A percentile compares a stretch with the other conserved stretches of the same genome.
Evolutionary conservation across 2,329 filamentous ascomycete genomes (phyloP).

Genomic region (Amauroascus verrucosus): DNA sequence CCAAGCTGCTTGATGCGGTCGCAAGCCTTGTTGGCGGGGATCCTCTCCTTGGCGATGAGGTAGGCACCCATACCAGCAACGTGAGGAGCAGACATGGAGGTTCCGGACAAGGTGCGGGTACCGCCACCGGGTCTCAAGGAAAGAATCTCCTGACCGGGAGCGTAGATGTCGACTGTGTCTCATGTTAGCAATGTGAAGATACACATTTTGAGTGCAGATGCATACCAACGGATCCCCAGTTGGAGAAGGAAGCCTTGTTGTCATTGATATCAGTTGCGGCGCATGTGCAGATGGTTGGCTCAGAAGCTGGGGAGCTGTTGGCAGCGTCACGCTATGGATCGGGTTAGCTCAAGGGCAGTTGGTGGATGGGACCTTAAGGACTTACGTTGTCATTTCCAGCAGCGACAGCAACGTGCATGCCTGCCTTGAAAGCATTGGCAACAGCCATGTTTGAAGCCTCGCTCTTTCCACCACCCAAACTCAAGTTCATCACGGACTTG

Average conservation of each 20-base stretch:
- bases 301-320: slow-evolving; percentile 32
- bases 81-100: slow-evolving; percentile 33
- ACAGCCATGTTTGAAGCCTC: slow-evolving; percentile 33
- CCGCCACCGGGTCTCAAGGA: slow-evolving; percentile 41
- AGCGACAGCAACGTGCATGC: slow-evolving; percentile 34
- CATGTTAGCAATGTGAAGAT: not conserved
- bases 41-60: slow-evolving; percentile 41
- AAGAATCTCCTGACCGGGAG: slow-evolving; percentile 45
- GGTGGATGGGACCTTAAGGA: slow-evolving; percentile 4
- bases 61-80: slow-evolving; percentile 48
- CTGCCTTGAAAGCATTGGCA: slow-evolving; percentile 26
- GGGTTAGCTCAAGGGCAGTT: not conserved
- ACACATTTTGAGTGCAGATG: not conserved
- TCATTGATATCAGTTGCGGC: slow-evolving; percentile 31
- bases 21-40: slow-evolving; percentile 38
- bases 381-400: slow-evolving; percentile 31
- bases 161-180: slow-evolving; percentile 44
- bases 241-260: slow-evolving; percentile 32
- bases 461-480: slow-evolving; percentile 28
- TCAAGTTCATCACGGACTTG: slow-evolving; percentile 30
- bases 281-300: slow-evolving; percentile 32
- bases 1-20: slow-evolving; percentile 47
- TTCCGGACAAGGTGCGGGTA: slow-evolving; percentile 36
- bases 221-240: slow-evolving; percentile 31
- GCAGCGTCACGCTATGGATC: slow-evolving; percentile 20